Conservation (phyloP, 108 stramenopile genomes). For the Conticribra guillardii region DNA sequence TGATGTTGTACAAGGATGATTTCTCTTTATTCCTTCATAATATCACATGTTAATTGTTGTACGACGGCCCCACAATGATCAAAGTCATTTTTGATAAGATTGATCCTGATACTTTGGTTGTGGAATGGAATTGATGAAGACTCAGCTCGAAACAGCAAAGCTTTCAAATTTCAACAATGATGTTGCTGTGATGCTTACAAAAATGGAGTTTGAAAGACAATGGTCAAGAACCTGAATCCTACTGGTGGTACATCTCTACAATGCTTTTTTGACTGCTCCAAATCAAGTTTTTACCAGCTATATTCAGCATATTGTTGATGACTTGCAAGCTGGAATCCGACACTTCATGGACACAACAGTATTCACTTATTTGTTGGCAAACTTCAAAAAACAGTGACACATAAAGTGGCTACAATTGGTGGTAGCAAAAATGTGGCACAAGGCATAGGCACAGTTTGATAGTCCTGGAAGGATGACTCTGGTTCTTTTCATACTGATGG, state of each 20-base stretch:
- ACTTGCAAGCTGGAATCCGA: neutral
- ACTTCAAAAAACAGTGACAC: neutral
- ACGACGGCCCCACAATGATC: no score
- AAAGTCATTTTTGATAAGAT: no score
- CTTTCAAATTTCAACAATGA: no score
- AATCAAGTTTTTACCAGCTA: neutral
- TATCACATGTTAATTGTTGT: no score
- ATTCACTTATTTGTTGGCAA: neutral
- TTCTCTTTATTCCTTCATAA: no score
- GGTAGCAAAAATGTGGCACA: neutral
- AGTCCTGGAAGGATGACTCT: neutral
- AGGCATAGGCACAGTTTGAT: neutral
- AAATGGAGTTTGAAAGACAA: neutral
- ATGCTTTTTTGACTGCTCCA: neutral
- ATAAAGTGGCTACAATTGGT: conserved; percentile 11
- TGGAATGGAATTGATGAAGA: no score
- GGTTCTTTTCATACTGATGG: neutral
- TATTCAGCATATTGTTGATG: neutral
- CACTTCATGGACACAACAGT: neutral
- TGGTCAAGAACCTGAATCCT: neutral
- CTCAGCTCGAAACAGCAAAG: no score
- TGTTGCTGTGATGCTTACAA: neutral
- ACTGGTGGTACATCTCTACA: neutral
- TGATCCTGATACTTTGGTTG: no score
- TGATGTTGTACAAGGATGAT: no score